Conservation (phyloP, 768 basidiomycete genomes). For the Neoboletus brunneissimus region DNA sequence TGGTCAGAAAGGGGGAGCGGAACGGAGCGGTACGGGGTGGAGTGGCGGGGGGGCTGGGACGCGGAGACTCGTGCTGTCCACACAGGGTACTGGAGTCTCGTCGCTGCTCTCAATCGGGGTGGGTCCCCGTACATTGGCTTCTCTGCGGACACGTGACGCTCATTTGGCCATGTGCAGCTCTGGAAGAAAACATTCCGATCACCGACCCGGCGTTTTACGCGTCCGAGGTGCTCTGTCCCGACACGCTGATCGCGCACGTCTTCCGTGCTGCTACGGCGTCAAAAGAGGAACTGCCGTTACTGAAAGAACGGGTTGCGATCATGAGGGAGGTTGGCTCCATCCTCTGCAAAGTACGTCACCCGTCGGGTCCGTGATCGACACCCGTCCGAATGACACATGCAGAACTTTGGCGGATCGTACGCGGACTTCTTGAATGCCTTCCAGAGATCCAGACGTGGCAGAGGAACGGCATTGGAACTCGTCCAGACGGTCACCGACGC, state of each 20-base stretch:
- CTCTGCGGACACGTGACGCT: not conserved
- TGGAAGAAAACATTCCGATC: conserved; percentile 74
- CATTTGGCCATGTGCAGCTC: conserved; percentile 42
- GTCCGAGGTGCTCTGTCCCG: conserved; percentile 65
- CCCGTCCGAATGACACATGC: conserved; percentile 1
- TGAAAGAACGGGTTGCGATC: conserved; percentile 67
- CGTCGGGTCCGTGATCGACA: conserved; percentile 8
- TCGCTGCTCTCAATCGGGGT: conserved; percentile 85
- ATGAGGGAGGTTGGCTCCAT: conserved; percentile 77
- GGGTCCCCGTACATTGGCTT: conserved; percentile 2
- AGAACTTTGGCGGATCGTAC: conserved; percentile 74
- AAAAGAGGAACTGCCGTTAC: conserved; percentile 64
- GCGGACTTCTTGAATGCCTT: conserved; percentile 63
- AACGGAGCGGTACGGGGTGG: conserved; percentile 67
- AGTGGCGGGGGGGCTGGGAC: conserved; percentile 72
- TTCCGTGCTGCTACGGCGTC: conserved; percentile 62
- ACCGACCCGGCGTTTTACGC: conserved; percentile 79
- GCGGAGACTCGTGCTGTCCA: conserved; percentile 49
- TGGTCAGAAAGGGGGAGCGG: conserved; percentile 73
- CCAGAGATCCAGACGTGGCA: conserved; percentile 45
- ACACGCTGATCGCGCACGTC: conserved; percentile 61
- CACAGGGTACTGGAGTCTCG: conserved; percentile 87
- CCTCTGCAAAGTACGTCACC: conserved; percentile 57
- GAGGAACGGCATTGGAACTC: conserved; percentile 69
- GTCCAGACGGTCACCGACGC: conserved; percentile 66